A percentile compares a stretch with the other conserved stretches of the same genome.
Conservation (phyloP, 1,284 basidiomycete genomes). For the Pseudozyma thailandica region DNA sequence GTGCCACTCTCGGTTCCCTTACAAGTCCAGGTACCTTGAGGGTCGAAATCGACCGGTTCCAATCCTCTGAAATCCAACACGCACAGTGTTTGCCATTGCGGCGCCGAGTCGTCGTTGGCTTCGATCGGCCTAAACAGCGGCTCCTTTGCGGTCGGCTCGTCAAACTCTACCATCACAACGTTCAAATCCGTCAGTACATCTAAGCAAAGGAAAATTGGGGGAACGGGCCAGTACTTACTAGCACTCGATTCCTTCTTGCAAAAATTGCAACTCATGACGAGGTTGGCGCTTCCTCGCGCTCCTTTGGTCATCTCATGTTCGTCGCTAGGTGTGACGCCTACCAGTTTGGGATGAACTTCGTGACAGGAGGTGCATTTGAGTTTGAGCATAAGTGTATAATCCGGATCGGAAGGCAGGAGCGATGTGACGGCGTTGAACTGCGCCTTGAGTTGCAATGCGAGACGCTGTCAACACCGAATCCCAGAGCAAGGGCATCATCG, state of each 20-base stretch:
- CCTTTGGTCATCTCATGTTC: conserved; percentile 60
- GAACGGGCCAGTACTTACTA: conserved; percentile 38
- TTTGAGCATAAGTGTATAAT: conserved; percentile 54
- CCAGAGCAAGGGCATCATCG: too few relatives aligned
- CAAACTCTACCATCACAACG: too few relatives aligned
- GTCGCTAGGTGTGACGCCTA: conserved; percentile 53
- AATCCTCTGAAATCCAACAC: conserved; percentile 64
- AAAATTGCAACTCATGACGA: conserved; percentile 62
- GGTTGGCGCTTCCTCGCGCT: conserved; percentile 53
- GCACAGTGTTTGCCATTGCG: conserved; percentile 58
- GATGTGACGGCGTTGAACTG: conserved; percentile 58
- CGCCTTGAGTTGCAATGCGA: conserved; percentile 61
- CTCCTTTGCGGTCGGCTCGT: conserved; percentile 57
- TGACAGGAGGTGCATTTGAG: conserved; percentile 65
- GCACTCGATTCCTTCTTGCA: conserved; percentile 58
- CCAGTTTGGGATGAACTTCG: conserved; percentile 59
- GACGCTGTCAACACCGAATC: conserved; percentile 15
- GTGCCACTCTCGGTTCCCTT: conserved; percentile 50
- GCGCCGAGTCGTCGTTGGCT: conserved; percentile 21
- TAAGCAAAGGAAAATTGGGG: too few relatives aligned
- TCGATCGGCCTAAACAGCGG: conserved; percentile 50
- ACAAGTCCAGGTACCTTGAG: conserved; percentile 58
- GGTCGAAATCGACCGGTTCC: conserved; percentile 52
- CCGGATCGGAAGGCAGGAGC: conserved; percentile 55
- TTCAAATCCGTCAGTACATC: too few relatives aligned